Percentiles rank a stretch among this genome's conserved stretches.
phyloP scores from a whole-genome alignment of 208 protist genomes.

The Leishmania aethiopica region DNA sequence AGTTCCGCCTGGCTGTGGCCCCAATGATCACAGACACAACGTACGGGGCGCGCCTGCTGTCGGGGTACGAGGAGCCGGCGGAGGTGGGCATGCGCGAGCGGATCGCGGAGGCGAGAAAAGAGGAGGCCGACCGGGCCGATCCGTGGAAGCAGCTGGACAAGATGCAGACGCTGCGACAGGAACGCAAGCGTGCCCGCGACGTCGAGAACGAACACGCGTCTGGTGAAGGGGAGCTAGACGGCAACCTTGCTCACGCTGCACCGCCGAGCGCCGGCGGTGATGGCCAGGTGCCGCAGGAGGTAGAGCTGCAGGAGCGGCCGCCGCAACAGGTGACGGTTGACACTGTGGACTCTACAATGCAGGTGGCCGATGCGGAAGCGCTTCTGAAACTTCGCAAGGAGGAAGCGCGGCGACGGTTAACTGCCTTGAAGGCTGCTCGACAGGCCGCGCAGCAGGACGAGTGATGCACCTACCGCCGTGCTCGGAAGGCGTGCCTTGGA shows the following conservation, averaged over 20 bases:
- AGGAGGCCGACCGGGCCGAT: constrained; percentile 15
- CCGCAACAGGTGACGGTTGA: neutral
- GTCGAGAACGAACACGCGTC: neutral
- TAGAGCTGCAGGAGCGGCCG: neutral
- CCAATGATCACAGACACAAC: constrained; percentile 34
- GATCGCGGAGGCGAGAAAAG: constrained; percentile 22
- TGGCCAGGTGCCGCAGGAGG: neutral
- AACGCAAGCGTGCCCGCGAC: constrained; percentile 26
- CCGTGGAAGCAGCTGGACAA: constrained; percentile 34
- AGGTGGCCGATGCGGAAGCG: constrained; percentile 6
- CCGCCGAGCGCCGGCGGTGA: neutral
- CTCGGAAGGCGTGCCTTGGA: neutral
- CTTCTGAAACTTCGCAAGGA: constrained; percentile 53
- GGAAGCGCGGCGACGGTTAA: constrained; percentile 53
- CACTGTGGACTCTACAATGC: neutral
- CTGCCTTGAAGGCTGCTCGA: constrained; percentile 44
- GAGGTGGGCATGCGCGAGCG: constrained; percentile 27
- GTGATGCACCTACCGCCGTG: neutral
- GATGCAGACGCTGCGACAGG: constrained; percentile 18
- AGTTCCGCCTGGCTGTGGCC: constrained; percentile 53
- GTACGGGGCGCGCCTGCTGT: constrained; percentile 30
- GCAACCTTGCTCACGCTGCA: neutral
- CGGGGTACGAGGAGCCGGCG: constrained; percentile 36
- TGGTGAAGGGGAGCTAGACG: neutral
- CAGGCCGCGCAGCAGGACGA: constrained; percentile 12